Conservation (phyloP, 352 stramenopile genomes). For the Globisporangium sylvaticum region DNA sequence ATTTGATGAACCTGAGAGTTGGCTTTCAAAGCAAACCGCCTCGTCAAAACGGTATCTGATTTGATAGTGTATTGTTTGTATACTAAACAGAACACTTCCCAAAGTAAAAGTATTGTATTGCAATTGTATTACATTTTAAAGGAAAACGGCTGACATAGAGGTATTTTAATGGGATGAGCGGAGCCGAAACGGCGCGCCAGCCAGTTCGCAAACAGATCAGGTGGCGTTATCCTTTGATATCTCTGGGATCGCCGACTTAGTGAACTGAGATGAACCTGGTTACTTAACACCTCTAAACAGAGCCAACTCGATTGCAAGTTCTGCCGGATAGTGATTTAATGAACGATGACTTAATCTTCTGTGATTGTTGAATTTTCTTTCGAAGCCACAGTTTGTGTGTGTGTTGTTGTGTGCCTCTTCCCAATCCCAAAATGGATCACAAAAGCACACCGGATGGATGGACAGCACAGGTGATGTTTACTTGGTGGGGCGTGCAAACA, state of each 20-base stretch:
- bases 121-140: no score
- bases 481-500: background rate
- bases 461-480: background rate
- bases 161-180: no score
- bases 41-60: background rate
- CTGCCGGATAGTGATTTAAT: background rate
- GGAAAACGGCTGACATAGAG: no score
- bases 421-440: background rate
- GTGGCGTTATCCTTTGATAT: constrained; percentile 1
- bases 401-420: background rate
- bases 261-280: background rate
- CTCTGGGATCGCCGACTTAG: background rate
- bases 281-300: background rate
- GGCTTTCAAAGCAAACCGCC: background rate
- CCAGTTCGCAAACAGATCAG: constrained; percentile 1
- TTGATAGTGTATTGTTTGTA: no score
- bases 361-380: constrained; percentile 13
- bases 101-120: no score
- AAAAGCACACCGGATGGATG: background rate
- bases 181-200: background rate
- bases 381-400: background rate
- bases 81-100: background rate
- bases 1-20: background rate
- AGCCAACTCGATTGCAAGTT: background rate
- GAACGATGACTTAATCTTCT: background rate